Percentiles rank a stretch among this genome's conserved stretches.
Conservation (phyloP, 176 grass and related monocot species). For the Neostapfia colusana region DNA sequence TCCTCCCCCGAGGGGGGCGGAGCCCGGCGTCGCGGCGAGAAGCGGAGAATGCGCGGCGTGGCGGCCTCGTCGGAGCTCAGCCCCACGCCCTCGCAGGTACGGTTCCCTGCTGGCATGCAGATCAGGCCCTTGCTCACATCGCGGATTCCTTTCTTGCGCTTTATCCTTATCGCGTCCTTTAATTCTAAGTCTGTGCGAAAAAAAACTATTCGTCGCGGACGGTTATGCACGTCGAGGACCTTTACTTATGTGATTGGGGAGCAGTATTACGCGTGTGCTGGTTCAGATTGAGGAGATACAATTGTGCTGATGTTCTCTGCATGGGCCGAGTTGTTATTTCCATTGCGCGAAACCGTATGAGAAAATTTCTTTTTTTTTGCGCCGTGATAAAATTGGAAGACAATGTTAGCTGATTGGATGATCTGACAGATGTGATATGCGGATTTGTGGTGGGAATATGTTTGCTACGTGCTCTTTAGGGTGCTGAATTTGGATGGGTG, state of each 20-base stretch:
- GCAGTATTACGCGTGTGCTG: not conserved
- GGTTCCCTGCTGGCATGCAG: slow-evolving; percentile 6
- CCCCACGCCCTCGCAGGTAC: slow-evolving; percentile 30
- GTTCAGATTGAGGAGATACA: slow-evolving; percentile 3
- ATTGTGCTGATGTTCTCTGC: not conserved
- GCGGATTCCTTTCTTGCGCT: not conserved
- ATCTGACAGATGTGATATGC: slow-evolving; percentile 9
- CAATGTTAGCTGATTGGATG: not conserved
- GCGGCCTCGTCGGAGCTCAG: slow-evolving; percentile 17
- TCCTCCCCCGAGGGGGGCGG: slow-evolving; percentile 20
- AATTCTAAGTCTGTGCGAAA: not conserved
- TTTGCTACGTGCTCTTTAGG: not conserved
- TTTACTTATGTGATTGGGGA: not conserved
- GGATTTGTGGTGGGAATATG: not conserved
- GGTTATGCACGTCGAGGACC: not conserved
- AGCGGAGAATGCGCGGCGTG: slow-evolving; percentile 36
- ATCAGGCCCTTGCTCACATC: slow-evolving; percentile 23
- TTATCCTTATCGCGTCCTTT: not conserved
- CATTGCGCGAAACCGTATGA: not conserved
- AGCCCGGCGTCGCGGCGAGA: slow-evolving; percentile 11
- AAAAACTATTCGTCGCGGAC: not conserved
- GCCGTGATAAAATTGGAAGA: not conserved
- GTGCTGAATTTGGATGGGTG: slow-evolving; percentile 7
- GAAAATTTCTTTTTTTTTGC: not conserved
- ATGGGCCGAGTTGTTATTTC: not conserved